Conservation (phyloP, 2,329 filamentous ascomycete species). For the Curvularia sp. region DNA sequence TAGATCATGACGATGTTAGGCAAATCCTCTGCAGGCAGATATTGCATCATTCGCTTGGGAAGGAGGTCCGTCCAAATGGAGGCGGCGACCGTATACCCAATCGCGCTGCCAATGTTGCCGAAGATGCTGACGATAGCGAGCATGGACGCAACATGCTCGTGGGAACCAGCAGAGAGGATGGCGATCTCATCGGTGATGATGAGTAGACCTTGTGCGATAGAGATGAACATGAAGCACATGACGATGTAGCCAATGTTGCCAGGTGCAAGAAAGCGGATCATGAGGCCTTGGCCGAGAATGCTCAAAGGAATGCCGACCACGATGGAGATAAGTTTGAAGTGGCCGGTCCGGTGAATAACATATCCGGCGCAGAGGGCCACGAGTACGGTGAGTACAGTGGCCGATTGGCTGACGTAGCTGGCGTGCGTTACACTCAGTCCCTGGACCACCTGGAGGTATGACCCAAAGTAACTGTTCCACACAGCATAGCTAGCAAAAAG, state of each 20-base stretch:
- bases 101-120: slow-evolving; percentile 60
- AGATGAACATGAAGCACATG: slow-evolving; percentile 42
- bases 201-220: slow-evolving; percentile 32
- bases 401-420: slow-evolving; percentile 46
- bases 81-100: slow-evolving; percentile 60
- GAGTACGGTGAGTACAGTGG: slow-evolving; percentile 36
- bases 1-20: slow-evolving; percentile 53
- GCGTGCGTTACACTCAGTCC: slow-evolving; percentile 34
- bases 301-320: slow-evolving; percentile 27
- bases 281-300: slow-evolving; percentile 31
- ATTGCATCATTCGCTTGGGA: slow-evolving; percentile 13
- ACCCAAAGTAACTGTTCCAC: slow-evolving; percentile 49
- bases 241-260: slow-evolving; percentile 38
- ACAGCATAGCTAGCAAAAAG: slow-evolving; percentile 35
- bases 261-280: slow-evolving; percentile 40
- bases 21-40: slow-evolving; percentile 52
- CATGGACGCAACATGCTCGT: slow-evolving; percentile 56
- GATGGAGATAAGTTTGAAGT: slow-evolving; percentile 27
- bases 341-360: slow-evolving; percentile 27
- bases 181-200: slow-evolving; percentile 34
- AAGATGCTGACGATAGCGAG: slow-evolving; percentile 62
- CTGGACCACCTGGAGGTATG: slow-evolving; percentile 49
- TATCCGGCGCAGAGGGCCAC: slow-evolving; percentile 18
- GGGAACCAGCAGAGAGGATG: slow-evolving; percentile 40
- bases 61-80: slow-evolving; percentile 64